These are phyloP conservation scores for Quercus variabilis DNA, from an alignment of 306 rosid species.

Conservation along the genomic window DNA sequence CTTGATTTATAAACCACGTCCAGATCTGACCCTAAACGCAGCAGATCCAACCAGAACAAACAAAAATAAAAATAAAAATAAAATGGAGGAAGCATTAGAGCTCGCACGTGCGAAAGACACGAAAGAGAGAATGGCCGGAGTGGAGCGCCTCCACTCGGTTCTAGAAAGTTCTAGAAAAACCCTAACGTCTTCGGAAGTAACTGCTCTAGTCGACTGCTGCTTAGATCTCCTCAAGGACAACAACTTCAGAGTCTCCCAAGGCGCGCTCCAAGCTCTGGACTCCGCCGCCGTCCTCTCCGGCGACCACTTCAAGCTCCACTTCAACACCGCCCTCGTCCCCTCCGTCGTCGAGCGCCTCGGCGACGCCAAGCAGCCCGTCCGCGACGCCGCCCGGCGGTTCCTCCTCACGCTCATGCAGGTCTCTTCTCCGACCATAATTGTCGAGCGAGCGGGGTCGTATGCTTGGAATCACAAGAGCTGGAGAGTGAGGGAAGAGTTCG, in stretches of 20 bases:
- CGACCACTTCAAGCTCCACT: conserved; percentile 89
- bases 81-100: conserved; percentile 96
- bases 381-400: conserved; percentile 91
- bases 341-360: conserved; percentile 95
- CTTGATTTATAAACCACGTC: not conserved
- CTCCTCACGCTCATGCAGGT: conserved; percentile 99
- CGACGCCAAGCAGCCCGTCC: conserved; percentile 94
- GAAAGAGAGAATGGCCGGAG: conserved; percentile 98
- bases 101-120: conserved; percentile 97
- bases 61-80: not conserved
- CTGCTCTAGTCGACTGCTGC: conserved; percentile 84
- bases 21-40: conserved; percentile 45
- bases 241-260: conserved; percentile 92
- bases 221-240: conserved; percentile 94
- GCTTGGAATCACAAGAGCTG: conserved; percentile 96
- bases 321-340: conserved; percentile 93
- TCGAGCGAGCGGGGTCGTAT: conserved; percentile 95
- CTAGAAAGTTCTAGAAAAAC: conserved; percentile 87
- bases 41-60: conserved; percentile 30
- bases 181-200: conserved; percentile 68
- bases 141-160: conserved; percentile 85
- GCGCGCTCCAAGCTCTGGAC: conserved; percentile 90
- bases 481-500: conserved; percentile 98
- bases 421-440: conserved; percentile 95
- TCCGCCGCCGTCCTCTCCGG: conserved; percentile 97